phyloP scores from a whole-genome alignment of 2,329 filamentous ascomycete species.

The Lachnellula willkommii region DNA sequence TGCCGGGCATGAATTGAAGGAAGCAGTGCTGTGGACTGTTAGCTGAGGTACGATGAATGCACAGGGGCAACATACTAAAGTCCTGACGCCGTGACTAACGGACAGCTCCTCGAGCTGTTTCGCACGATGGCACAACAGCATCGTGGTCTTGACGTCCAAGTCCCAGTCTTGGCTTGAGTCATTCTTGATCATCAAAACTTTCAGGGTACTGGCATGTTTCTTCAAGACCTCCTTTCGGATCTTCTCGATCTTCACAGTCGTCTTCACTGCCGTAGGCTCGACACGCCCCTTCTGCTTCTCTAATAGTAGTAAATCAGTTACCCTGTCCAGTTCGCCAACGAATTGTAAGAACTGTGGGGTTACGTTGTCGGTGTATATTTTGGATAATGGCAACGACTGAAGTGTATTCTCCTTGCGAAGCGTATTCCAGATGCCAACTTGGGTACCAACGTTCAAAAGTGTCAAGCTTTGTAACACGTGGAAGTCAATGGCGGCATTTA shows the following conservation, averaged over 20 bases:
- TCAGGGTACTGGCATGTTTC: conserved; percentile 51
- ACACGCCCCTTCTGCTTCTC: conserved; percentile 49
- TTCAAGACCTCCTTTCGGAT: conserved; percentile 53
- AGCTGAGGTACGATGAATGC: neutral
- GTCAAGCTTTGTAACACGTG: conserved; percentile 52
- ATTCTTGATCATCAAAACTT: conserved; percentile 56
- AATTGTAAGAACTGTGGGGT: conserved; percentile 49
- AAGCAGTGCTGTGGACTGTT: conserved; percentile 46
- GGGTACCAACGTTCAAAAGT: conserved; percentile 58
- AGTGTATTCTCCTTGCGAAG: conserved; percentile 50
- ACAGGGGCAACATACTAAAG: conserved; percentile 43
- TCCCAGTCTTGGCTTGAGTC: conserved; percentile 51
- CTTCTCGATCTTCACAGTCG: conserved; percentile 48
- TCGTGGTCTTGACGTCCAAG: conserved; percentile 48
- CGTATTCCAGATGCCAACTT: conserved; percentile 54
- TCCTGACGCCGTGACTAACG: conserved; percentile 47
- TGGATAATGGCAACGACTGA: conserved; percentile 47
- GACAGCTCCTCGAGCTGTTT: conserved; percentile 50
- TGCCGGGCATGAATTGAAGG: conserved; percentile 46
- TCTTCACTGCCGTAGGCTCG: conserved; percentile 48
- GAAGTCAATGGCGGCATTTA: conserved; percentile 53
- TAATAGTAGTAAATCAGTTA: conserved; percentile 56
- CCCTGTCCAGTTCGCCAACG: conserved; percentile 45
- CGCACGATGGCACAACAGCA: conserved; percentile 48
- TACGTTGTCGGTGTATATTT: conserved; percentile 60